These are phyloP conservation scores for Sonneratia caseolaris DNA, from an alignment of 345 rosid genomes.

Conservation along the genomic window DNA sequence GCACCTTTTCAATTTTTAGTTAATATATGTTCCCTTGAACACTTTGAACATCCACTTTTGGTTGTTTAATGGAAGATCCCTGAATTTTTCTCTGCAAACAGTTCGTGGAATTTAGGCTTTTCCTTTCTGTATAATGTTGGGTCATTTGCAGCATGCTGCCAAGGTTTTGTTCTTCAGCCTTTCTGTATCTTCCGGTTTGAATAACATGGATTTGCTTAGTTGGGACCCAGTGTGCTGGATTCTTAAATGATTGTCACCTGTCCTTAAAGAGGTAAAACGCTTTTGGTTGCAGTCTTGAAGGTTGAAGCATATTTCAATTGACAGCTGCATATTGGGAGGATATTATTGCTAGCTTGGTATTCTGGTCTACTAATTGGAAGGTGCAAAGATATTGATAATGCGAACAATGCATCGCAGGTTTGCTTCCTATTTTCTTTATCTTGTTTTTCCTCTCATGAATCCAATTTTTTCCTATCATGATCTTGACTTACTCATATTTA, in stretches of 20 bases:
- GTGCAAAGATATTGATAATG: slow-evolving; percentile 20
- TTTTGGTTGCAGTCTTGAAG: slow-evolving; percentile 8
- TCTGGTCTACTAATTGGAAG: slow-evolving; percentile 19
- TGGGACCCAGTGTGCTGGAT: not conserved
- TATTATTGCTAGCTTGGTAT: not conserved
- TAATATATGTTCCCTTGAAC: not conserved
- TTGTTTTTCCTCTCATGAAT: not conserved
- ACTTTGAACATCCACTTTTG: not conserved
- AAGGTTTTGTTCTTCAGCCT: not conserved
- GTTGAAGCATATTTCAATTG: slow-evolving; percentile 8
- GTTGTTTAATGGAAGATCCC: not conserved
- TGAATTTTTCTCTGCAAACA: not conserved
- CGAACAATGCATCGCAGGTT: slow-evolving; percentile 63
- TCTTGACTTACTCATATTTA: not conserved
- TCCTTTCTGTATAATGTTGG: not conserved
- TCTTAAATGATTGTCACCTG: not conserved
- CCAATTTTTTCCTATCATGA: not conserved
- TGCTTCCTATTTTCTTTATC: not conserved
- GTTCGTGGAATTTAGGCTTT: not conserved
- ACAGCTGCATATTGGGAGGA: slow-evolving; percentile 7
- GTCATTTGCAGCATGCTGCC: not conserved
- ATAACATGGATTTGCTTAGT: not conserved
- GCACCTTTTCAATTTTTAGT: not conserved
- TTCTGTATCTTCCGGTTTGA: not conserved
- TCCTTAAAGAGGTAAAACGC: not conserved